Evolutionary conservation across 306 rosid genomes (phyloP), one percentile per base, ranked within the genome.

Genomic region (Casuarina equisetifolia): DNA sequence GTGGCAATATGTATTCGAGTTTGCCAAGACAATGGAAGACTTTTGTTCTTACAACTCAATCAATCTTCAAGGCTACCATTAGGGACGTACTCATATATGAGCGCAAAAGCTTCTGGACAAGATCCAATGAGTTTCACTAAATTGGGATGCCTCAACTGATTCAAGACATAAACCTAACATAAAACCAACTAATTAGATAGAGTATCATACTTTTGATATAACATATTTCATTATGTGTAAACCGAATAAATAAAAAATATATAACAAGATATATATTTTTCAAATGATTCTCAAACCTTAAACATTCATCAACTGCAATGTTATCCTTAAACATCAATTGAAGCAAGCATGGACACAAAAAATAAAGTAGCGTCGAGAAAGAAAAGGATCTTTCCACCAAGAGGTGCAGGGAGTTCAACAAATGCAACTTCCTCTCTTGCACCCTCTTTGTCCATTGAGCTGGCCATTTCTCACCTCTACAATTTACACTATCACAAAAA

Each of bases 31-130:
- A 88, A 83, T 12, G 91, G 91, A 0, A 87, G 58, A 58, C 84
- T 76, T 64, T 85, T 83, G 52, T 81, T 81, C 82, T 44, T 78
- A 87, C 91, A 81, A 69, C 40, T 73, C 35, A 88, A 82, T 62
- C 84, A 81, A 74, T 88, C 91, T 76, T 88, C 91, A 58, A 88
- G 89, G 76, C 87, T 85, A 58, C 91, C 91, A 5, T 83, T 83
- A 3, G 86, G 76, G 9, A 85, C 87, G 82, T 85, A 83, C 79
- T 88, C 91, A 3, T 88, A 88, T 19, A 88, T 46, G 13, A 88
- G 86, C 17, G 79, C 59, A 81, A 80, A 88, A 11, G 69, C 70
- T 85, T 85, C 86, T 1, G 89, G 89, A 68, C 91, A 88, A 49
- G 85, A 79, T 39, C 91, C 91, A 73, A 88, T 46, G 16, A 88